These are phyloP conservation scores for Staphylotrichum longicolle DNA, from an alignment of 495 filamentous ascomycete genomes.

Conservation along the genomic window DNA sequence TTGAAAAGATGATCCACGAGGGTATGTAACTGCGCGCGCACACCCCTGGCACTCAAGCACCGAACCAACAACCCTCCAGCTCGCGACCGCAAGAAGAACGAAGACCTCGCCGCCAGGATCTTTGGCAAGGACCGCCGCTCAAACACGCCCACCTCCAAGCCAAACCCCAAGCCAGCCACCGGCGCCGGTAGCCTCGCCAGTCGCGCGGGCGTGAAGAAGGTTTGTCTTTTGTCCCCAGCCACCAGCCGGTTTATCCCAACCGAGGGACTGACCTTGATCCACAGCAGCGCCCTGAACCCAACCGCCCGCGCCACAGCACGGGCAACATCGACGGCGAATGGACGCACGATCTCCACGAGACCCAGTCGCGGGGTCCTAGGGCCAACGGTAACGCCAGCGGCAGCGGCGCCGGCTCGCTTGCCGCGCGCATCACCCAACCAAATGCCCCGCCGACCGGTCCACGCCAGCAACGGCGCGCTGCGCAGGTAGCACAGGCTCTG, in stretches of 20 bases:
- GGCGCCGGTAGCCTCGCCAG: slow-evolving; percentile 61
- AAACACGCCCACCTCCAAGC: slow-evolving; percentile 51
- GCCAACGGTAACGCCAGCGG: slow-evolving; percentile 16
- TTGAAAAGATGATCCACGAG: slow-evolving; percentile 64
- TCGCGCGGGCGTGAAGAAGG: slow-evolving; percentile 72
- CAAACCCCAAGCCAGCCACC: slow-evolving; percentile 34
- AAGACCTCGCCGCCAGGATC: slow-evolving; percentile 68
- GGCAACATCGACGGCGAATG: slow-evolving; percentile 56
- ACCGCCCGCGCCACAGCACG: slow-evolving; percentile 26
- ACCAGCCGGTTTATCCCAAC: slow-evolving; percentile 18
- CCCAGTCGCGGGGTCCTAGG: slow-evolving; percentile 35
- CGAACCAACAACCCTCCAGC: slow-evolving; percentile 42
- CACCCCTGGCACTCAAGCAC: slow-evolving; percentile 14
- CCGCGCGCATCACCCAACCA: slow-evolving; percentile 43
- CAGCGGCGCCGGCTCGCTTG: slow-evolving; percentile 35
- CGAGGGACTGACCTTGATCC: slow-evolving; percentile 1
- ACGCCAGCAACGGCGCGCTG: slow-evolving; percentile 33
- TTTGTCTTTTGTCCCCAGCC: slow-evolving; percentile 29
- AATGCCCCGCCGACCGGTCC: slow-evolving; percentile 30
- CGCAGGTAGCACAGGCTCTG: slow-evolving; percentile 34
- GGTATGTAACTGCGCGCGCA: slow-evolving; percentile 41
- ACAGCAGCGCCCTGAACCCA: slow-evolving; percentile 23
- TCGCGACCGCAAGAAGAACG: slow-evolving; percentile 66
- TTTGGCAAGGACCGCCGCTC: slow-evolving; percentile 62
- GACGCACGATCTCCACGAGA: slow-evolving; percentile 55